phyloP scores from a whole-genome alignment of 2,329 filamentous ascomycete species.

The Dactylellina sp. region DNA sequence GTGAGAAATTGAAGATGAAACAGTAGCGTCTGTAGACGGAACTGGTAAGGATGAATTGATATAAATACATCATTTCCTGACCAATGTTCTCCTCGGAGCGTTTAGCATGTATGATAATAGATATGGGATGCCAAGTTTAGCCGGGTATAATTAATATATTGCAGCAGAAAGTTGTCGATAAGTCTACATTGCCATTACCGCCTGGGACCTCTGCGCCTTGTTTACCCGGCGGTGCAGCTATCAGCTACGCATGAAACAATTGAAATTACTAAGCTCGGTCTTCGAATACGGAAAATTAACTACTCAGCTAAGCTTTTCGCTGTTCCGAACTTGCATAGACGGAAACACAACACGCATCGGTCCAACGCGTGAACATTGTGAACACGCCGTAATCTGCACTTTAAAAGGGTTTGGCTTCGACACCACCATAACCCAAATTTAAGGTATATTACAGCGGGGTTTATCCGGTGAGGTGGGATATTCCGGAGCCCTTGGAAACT shows the following conservation, averaged over 20 bases:
- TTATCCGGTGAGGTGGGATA: too few species aligned
- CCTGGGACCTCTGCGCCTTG: too few species aligned
- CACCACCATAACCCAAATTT: too few species aligned
- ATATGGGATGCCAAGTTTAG: not conserved
- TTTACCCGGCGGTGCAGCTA: not conserved
- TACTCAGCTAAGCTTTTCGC: not conserved
- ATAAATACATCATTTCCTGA: not conserved
- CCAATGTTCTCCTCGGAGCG: not conserved
- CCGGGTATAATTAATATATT: not conserved
- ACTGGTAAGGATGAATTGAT: not conserved
- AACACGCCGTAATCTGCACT: too few species aligned
- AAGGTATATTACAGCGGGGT: too few species aligned
- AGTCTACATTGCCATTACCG: too few species aligned
- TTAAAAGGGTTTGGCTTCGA: too few species aligned
- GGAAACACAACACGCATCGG: not conserved
- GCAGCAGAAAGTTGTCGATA: not conserved
- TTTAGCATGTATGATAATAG: too few species aligned
- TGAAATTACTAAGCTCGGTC: not conserved
- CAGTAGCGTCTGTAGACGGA: not conserved
- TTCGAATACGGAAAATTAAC: not conserved
- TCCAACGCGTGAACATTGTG: too few species aligned
- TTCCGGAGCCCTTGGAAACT: too few species aligned
- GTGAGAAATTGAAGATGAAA: conserved; percentile 12
- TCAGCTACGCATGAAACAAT: too few species aligned
- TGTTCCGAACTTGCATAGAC: not conserved